Evolutionary conservation across 2,329 filamentous ascomycete species (phyloP), one percentile per base, ranked within the genome.

Genomic region (Fusarium sp.): DNA sequence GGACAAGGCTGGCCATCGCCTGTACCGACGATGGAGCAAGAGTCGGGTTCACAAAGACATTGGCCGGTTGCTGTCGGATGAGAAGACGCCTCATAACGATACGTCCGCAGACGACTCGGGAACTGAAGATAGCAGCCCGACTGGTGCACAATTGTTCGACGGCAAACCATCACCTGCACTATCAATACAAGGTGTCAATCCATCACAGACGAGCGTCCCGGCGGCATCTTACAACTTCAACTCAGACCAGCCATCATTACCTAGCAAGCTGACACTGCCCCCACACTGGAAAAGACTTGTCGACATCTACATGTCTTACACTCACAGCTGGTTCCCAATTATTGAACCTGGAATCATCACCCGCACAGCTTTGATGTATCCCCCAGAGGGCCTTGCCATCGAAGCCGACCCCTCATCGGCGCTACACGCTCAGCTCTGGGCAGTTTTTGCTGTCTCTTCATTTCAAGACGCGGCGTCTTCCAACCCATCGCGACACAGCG

Each of bases 311-410:
- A 93, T 94, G 68, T 89, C 92, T 3, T 94, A 93, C 75, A 93
- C 91, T 0, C 92, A 95, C 79, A 90, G 88, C 60, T 95, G 93
- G 93, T 86, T 95, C 32, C 93, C 93, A 0, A 90, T 95, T 32
- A 84, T 92, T 17, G 91, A 94, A 72, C 92, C 91, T 70, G 88
- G 92, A 55, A 86, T 88, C 47, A 83, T 93, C 9, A 83, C 92
- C 56, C 85, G 75, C 64, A 85, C 79, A 66, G 88, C 83, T 2
- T 81, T 84, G 44, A 79, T 80, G 13, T 89, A 89, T 38, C 77
- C 82, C 32, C 51, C 72, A 32, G 81, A 78, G 64, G 86, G 75
- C 55, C 78, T 80, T 47, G 58, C 73, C n/a, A 74, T 78, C 8
- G 75, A 78, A 14, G 73, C 78, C 9, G 69, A 77, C 32, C 81